Conservation (phyloP, 2,329 filamentous ascomycete genomes). For the Canariomyces notabilis region DNA sequence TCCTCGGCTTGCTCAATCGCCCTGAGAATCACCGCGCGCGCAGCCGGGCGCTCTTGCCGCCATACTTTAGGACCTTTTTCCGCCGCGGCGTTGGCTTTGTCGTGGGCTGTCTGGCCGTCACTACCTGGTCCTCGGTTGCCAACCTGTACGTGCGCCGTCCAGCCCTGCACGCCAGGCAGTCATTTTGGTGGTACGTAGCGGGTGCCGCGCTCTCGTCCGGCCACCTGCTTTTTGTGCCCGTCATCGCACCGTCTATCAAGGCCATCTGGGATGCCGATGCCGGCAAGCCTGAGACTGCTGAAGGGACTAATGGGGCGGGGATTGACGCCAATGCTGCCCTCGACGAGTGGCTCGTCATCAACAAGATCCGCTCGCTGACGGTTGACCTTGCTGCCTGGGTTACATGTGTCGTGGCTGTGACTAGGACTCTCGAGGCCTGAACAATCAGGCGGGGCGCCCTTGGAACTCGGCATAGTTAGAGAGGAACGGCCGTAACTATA, state of each 20-base stretch:
- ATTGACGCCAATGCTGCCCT: constrained; percentile 21
- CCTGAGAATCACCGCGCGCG: constrained; percentile 27
- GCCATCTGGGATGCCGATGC: constrained; percentile 28
- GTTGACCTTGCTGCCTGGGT: constrained; percentile 33
- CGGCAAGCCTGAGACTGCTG: too few species aligned
- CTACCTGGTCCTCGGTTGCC: constrained; percentile 28
- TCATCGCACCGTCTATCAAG: constrained; percentile 31
- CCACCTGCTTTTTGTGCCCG: constrained; percentile 33
- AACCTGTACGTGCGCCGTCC: constrained; percentile 22
- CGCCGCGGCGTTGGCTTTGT: constrained; percentile 31
- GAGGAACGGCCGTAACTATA: too few species aligned
- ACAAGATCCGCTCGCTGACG: constrained; percentile 30
- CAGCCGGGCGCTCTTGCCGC: constrained; percentile 36
- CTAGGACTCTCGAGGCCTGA: constrained; percentile 19
- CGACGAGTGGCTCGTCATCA: constrained; percentile 31
- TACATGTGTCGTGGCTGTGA: constrained; percentile 30
- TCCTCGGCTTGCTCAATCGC: constrained; percentile 35
- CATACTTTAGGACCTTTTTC: constrained; percentile 42
- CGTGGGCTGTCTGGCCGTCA: constrained; percentile 32
- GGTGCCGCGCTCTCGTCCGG: constrained; percentile 29
- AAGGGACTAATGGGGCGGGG: too few species aligned
- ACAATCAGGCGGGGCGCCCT: too few species aligned
- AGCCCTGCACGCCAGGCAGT: constrained; percentile 16
- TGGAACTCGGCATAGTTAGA: too few species aligned
- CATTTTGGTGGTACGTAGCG: constrained; percentile 31